Evolutionary conservation across 192 early-diverging fungal species (phyloP), one percentile per base, ranked within the genome.

Genomic region (Piromyces finnis): DNA sequence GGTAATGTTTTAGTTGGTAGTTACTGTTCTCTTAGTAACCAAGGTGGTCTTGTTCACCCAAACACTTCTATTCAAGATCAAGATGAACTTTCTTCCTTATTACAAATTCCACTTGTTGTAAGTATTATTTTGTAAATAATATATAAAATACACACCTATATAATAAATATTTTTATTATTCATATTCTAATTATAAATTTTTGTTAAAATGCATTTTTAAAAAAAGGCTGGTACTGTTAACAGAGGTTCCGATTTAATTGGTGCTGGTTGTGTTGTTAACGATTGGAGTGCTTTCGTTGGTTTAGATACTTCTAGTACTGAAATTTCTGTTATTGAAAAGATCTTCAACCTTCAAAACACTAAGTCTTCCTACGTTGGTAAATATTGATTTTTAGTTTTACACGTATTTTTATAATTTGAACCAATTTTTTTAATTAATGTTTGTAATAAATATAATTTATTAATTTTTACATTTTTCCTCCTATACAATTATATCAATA

Each of bases 271-370:
- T 81, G 95, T 99, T 29, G 97, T 99, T 79, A 99, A 99, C 85
- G 97, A 99, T 83, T 99, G 96, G 96, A 89, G 89, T 80, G 97
- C 97, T 13, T 98, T 98, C 89, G 94, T 96, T 29, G 97, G 97
- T 78, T 84, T 97, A 83, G 98, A 98, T 85, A 98, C 96, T 2
- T 98, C 98, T 2, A 88, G 91, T 68, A 98, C 97, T 35, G 98
- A 99, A 86, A 90, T 99, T 82, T 94, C 92, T 81, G 98, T 99
- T 12, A 92, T 99, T 80, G 98, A 99, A 85, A 92, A 92, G 84
- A 96, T 99, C 83, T 99, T 99, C 88, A 97, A 96, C 26, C 51
- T 68, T 68, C 51, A 68, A 68, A 68, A 17, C 17, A 68, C 51
- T 68, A 17, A 68, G 9, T 68, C 51, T 11, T 68, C 51, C 1